Evolutionary conservation across 345 rosid species (phyloP).

Genomic region (Nasturtium officinale): DNA sequence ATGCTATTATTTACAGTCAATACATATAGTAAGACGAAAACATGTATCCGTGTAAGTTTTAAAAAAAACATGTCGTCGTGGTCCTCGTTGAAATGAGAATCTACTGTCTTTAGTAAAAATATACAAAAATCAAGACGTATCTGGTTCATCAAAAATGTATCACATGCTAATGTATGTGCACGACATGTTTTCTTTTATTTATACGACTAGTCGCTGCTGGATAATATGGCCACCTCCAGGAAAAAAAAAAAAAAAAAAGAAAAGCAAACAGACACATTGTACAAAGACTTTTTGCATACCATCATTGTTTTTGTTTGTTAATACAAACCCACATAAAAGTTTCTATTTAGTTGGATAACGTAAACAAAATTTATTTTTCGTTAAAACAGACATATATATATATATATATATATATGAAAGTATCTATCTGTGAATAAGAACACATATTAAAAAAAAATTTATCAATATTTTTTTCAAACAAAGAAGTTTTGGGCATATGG

Average conservation of each 20-base stretch:
- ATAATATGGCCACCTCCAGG: constrained; percentile 16
- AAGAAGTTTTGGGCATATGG: too few relatives aligned
- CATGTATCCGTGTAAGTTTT: too few relatives aligned
- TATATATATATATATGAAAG: neutral
- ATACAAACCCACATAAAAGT: constrained; percentile 18
- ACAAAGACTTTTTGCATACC: constrained; percentile 18
- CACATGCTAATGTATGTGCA: constrained; percentile 6
- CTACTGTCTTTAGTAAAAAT: too few relatives aligned
- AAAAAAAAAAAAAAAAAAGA: constrained; percentile 4
- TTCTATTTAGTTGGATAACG: too few relatives aligned
- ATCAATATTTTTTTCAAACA: neutral
- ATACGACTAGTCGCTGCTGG: constrained; percentile 27
- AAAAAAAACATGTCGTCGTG: too few relatives aligned
- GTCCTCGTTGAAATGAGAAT: too few relatives aligned
- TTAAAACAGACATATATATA: constrained; percentile 8
- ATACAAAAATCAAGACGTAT: neutral
- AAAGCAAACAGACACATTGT: constrained; percentile 21
- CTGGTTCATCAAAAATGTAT: neutral
- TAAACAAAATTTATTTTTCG: constrained; percentile 2
- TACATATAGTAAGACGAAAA: neutral
- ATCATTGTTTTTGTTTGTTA: constrained; percentile 13
- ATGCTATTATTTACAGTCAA: neutral
- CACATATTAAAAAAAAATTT: neutral
- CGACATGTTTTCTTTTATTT: constrained; percentile 15
- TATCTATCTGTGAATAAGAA: neutral